Evolutionary conservation across 148 eudicot genomes (phyloP).

Genomic region (Cornus kousa): DNA sequence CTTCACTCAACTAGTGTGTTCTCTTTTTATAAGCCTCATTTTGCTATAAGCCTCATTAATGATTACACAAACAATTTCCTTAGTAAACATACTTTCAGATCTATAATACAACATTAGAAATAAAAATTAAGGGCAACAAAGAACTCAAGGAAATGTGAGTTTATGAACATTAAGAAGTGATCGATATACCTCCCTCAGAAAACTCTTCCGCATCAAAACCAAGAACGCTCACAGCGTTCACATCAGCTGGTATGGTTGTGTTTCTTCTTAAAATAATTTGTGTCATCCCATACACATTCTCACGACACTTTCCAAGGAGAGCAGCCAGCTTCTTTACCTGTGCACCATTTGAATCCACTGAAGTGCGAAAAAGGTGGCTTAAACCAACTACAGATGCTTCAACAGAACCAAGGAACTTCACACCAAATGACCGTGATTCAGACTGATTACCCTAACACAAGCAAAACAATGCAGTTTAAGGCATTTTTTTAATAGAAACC

Average conservation of each 20-base stretch:
- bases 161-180: neutral
- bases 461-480: conserved; percentile 1
- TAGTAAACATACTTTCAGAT: neutral
- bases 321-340: conserved; percentile 69
- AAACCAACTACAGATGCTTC: conserved; percentile 89
- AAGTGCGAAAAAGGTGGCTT: conserved; percentile 64
- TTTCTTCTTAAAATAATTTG: conserved; percentile 69
- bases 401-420: conserved; percentile 58
- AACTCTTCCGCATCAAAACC: conserved; percentile 49
- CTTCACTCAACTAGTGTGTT: no score
- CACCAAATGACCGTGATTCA: conserved; percentile 27
- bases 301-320: conserved; percentile 54
- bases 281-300: conserved; percentile 46
- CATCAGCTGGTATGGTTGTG: conserved; percentile 64
- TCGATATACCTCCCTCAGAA: conserved; percentile 47
- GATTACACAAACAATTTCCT: neutral
- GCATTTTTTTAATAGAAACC: neutral
- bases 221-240: conserved; percentile 75
- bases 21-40: no score
- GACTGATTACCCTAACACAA: conserved; percentile 37
- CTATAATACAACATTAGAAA: no score
- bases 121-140: neutral
- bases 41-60: no score
- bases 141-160: neutral
- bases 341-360: conserved; percentile 72